Base-by-base conservation (phyloP, 2,329 filamentous ascomycete genomes). In the Zymoseptoria passerinii region DNA sequence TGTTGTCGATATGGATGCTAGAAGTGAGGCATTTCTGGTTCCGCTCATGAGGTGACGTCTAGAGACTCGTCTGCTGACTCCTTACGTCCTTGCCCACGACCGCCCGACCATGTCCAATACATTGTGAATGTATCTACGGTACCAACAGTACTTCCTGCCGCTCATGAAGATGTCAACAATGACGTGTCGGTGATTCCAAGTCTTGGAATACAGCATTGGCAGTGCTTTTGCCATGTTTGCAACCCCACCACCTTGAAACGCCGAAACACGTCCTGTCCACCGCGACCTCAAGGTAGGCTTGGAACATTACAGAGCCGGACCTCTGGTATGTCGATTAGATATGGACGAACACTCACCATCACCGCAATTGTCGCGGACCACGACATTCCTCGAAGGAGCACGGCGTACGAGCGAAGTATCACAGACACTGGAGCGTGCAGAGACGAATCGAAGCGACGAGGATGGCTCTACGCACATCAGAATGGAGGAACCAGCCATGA, bases 391-490 rank as follows among this genome's bases (percentile, higher is more conserved):
- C 8, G 58, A 63, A 52, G 48, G 52, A 44, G 48, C 51, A 48
- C 57, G 57, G 28, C 53, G 57, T 13, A 52, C 40, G 29, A 58
- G 53, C 53, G 53, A 55, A 8, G 35, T 10, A 44, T 44, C 35
- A 44, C 35, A 44, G 16, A 44, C 35, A 44, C n/a, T 44, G 35
- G 35, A 44, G 13, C 35, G 35, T 44, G 35, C 35, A n/a, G 35
- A 44, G 35, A 44, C 35, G 16, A 27, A 58, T 9, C 49, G 29
- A 28, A 23, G 35, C 50, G 57, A 55, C 52, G 55, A 54, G n/a
- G 53, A 61, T 61, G 56, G 57, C 51, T 61, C 60, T 29, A 53
- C 60, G 44, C 69, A 71, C 52, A 69, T 72, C 40, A 60, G 63
- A 3, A 58, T 70, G 58, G 59, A 59, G 8, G 65, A 65, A 58